Percentiles rank a stretch among this genome's conserved stretches.
phyloP scores from a whole-genome alignment of 331 rosid genomes.

The Phaseolus coccineus region DNA sequence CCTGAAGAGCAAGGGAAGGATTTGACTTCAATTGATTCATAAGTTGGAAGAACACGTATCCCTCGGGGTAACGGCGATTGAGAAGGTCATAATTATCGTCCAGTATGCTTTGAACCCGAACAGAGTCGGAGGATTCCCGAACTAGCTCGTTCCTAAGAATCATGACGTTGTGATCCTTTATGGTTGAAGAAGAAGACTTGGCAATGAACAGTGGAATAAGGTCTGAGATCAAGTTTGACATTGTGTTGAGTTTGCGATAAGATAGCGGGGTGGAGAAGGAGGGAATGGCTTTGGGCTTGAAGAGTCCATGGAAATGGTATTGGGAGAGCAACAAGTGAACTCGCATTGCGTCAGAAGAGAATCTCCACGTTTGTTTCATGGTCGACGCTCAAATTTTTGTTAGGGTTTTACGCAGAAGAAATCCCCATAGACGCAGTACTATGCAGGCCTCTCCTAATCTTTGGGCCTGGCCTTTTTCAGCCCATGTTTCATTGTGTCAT shows the following conservation, averaged over 20 bases:
- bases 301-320: slow-evolving; percentile 35
- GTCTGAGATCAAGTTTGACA: not conserved
- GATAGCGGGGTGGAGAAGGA: slow-evolving; percentile 4
- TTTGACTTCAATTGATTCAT: slow-evolving; percentile 57
- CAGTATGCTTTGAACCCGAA: slow-evolving; percentile 47
- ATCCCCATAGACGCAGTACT: not conserved
- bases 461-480: not conserved
- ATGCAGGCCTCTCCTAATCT: not conserved
- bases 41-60: slow-evolving; percentile 51
- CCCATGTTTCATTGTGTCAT: not conserved
- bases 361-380: slow-evolving; percentile 70
- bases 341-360: slow-evolving; percentile 56
- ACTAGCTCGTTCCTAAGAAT: slow-evolving; percentile 49
- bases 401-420: not conserved
- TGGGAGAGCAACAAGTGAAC: slow-evolving; percentile 39
- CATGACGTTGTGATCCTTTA: slow-evolving; percentile 34
- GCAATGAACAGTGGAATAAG: slow-evolving; percentile 26
- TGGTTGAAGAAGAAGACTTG: not conserved
- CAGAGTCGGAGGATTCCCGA: slow-evolving; percentile 45
- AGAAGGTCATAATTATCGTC: slow-evolving; percentile 48
- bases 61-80: slow-evolving; percentile 25
- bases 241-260: slow-evolving; percentile 39
- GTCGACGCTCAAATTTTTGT: not conserved
- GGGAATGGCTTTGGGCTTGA: slow-evolving; percentile 29
- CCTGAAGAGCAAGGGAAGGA: slow-evolving; percentile 68